Evolutionary conservation across 305 asterid species (phyloP), one percentile per base, ranked within the genome.

Genomic region (Fraxinus sp.): DNA sequence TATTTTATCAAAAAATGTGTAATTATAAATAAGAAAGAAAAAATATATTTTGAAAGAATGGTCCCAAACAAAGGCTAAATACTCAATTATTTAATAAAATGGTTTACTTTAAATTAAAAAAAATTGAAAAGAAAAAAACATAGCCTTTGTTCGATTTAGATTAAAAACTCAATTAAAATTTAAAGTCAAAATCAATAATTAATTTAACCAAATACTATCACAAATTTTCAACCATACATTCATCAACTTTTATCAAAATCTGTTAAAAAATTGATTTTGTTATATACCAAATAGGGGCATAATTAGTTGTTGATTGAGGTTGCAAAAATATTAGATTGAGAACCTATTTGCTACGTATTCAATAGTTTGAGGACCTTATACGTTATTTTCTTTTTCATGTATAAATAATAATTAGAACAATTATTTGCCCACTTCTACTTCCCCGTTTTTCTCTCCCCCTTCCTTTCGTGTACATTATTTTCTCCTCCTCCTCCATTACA

Each of bases 401-500:
- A 18, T 18, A 20, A 18, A 18, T 59, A 59, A 57, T 26, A 66
- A 66, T 26, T 11, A 26, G n/a, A 24, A 18, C 28, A 64, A 24
- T 24, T 66, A 26, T 22, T 66, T 18, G 73, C 1, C 18, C 35
- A 10, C 18, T 26, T 24, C 73, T 10, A 1, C 36, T 26, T 66
- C 0, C 8, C 36, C 18, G 8, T 66, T 26, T 41, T 22, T 4
- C 74, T 82, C 64, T 37, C 36, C 32, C 59, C 83, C 83, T 80
- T 66, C 81, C 59, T 81, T 35, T 55, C 14, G 62, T 32, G 28
- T 59, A 4, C 70, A 20, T 18, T 59, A 3, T 70, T 28, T 70
- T 11, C 37, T 52, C 41, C 39, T 73, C 24, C 78, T 74, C 62
- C 79, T 83, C 86, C 84, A 79, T 28, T 1, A 46, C 33, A 32